Conservation (phyloP, 2,329 filamentous ascomycete species). For the Colletotrichum sansevieriae region DNA sequence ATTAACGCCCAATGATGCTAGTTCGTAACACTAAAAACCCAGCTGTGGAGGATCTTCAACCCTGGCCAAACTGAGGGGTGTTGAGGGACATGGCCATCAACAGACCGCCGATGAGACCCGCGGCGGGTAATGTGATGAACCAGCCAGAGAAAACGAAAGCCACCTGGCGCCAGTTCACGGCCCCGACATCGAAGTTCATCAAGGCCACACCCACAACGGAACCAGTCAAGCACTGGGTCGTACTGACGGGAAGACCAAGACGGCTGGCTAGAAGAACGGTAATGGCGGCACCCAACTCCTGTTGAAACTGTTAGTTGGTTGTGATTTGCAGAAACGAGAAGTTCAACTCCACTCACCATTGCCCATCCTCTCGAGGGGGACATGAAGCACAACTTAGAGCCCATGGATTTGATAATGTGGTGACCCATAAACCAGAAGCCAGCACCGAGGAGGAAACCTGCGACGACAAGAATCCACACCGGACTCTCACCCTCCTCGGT, state of each 20-base stretch:
- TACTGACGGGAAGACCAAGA: slow-evolving; percentile 46
- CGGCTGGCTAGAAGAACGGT: slow-evolving; percentile 45
- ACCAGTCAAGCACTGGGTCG: slow-evolving; percentile 47
- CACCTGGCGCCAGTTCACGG: slow-evolving; percentile 47
- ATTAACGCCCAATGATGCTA: slow-evolving; percentile 21
- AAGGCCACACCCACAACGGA: slow-evolving; percentile 46
- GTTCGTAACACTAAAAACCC: neutral
- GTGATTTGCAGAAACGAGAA: too few relatives aligned
- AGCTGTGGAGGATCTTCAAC: neutral
- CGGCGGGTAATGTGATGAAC: slow-evolving; percentile 45
- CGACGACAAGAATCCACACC: slow-evolving; percentile 54
- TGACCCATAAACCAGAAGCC: slow-evolving; percentile 58
- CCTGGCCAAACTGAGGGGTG: slow-evolving; percentile 42
- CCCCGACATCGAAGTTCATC: slow-evolving; percentile 44
- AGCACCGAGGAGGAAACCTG: slow-evolving; percentile 52
- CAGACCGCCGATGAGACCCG: slow-evolving; percentile 45
- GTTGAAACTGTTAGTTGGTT: slow-evolving; percentile 10
- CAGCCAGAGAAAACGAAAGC: slow-evolving; percentile 47
- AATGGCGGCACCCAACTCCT: slow-evolving; percentile 57
- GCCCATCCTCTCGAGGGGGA: slow-evolving; percentile 50
- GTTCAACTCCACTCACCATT: too few relatives aligned
- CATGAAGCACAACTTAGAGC: slow-evolving; percentile 57
- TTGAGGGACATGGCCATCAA: slow-evolving; percentile 47
- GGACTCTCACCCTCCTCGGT: slow-evolving; percentile 50
- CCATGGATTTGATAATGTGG: slow-evolving; percentile 55